phyloP scores from a whole-genome alignment of 2,329 filamentous ascomycete species.

The Ophiostoma sp. region DNA sequence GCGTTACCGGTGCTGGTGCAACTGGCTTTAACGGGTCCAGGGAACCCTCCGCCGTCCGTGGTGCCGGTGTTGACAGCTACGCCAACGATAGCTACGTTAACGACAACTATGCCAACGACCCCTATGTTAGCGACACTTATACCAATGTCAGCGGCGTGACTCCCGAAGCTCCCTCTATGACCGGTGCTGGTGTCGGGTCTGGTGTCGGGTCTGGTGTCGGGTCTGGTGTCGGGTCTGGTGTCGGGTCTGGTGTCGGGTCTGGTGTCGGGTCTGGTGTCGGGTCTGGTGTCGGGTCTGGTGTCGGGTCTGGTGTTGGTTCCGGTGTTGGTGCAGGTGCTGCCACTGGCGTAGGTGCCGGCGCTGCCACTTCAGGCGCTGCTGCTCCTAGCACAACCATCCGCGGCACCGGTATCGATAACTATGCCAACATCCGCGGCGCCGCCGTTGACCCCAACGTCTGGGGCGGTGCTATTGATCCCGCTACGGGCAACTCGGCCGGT shows the following conservation, averaged over 20 bases:
- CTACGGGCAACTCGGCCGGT: not conserved
- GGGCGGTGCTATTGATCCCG: conserved; percentile 10
- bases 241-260: too few relatives aligned
- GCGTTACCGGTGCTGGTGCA: not conserved
- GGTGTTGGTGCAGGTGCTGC: not conserved
- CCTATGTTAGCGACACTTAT: not conserved
- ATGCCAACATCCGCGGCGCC: not conserved
- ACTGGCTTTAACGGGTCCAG: not conserved
- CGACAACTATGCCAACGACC: not conserved
- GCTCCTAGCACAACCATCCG: not conserved
- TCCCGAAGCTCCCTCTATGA: not conserved
- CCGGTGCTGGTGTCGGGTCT: not conserved
- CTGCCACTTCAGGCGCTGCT: not conserved
- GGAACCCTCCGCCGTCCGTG: not conserved
- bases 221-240: too few relatives aligned
- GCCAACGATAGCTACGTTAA: not conserved
- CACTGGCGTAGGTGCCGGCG: not conserved
- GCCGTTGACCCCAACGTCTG: conserved; percentile 6
- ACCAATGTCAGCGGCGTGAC: not conserved
- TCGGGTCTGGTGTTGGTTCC: not conserved
- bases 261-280: too few relatives aligned
- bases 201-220: not conserved
- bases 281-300: too few relatives aligned
- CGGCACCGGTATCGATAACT: not conserved
- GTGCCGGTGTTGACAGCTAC: not conserved